A percentile compares a stretch with the other conserved stretches of the same genome.
Conservation (phyloP, 805 yeast genomes). For the Saccharomyces cerevisiae region DNA sequence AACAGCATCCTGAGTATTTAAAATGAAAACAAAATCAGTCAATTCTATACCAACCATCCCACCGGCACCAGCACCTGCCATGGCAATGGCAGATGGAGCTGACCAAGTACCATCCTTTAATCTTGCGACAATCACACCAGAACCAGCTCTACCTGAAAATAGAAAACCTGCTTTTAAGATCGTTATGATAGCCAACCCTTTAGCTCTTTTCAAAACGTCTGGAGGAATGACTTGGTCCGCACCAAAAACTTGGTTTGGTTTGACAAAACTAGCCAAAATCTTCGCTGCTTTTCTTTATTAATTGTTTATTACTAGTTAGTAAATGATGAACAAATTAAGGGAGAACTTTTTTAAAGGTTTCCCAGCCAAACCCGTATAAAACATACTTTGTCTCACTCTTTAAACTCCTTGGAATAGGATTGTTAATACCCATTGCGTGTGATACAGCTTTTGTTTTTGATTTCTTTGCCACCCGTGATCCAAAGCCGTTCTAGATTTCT, state of each 20-base stretch:
- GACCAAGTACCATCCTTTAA: conserved; percentile 96
- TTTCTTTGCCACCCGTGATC: not conserved
- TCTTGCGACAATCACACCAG: conserved; percentile 90
- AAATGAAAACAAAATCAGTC: conserved; percentile 90
- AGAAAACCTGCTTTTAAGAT: conserved; percentile 95
- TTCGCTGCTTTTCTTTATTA: conserved; percentile 80
- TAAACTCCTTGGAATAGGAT: conserved; percentile 89
- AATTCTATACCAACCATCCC: conserved; percentile 95
- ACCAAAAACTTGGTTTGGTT: conserved; percentile 89
- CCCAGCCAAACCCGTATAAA: not conserved
- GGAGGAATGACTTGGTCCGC: conserved; percentile 89
- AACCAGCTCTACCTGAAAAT: conserved; percentile 95
- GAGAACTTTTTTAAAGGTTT: not conserved
- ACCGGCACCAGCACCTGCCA: conserved; percentile 99
- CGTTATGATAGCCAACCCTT: conserved; percentile 85
- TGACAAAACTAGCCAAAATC: conserved; percentile 77
- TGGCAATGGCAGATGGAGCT: conserved; percentile 89
- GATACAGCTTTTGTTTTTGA: not conserved
- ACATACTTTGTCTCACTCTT: conserved; percentile 79
- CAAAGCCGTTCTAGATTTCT: not conserved
- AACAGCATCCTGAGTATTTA: conserved; percentile 82
- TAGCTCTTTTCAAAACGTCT: conserved; percentile 74
- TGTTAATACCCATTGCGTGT: conserved; percentile 64
- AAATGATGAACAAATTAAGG: not conserved
- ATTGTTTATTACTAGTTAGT: conserved; percentile 3